Base-by-base conservation (phyloP, 2,329 filamentous ascomycete species). In the Aureobasidium sp. region DNA sequence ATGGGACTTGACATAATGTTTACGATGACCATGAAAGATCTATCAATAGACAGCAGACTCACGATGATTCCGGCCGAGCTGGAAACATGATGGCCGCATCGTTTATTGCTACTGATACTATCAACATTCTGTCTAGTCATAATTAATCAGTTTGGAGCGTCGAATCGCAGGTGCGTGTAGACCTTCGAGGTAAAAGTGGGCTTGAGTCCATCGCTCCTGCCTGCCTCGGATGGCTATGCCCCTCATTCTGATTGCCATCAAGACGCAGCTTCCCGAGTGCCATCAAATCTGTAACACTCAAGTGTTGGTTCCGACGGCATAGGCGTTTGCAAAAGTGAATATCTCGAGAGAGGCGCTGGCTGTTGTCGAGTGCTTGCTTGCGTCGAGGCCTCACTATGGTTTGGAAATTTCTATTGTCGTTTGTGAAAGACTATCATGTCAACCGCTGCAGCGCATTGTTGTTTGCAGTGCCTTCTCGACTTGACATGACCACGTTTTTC, bases 401-500 rank as follows among this genome's bases (percentile, higher is more conserved):
- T 27, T 27, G 54, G 48, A 16, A 25, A 10, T 15, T 15, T 2
- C 13, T 32, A 37, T 42, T 48, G n/a, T 37, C 54, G 54, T 58
- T 58, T 58, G 54, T 30, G 32, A 48, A 8, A 3, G 15, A 5
- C 36, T 36, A 10, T 41, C 34, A 50, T 49, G 44, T 50, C 45
- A 50, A 42, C 50, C 45, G 13, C 45, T 50, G 57, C 21, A 21
- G 21, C 21, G 41, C 36, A 25, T 50, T 30, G n/a, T 59, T n/a
- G 57, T 59, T 59, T 50, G 57, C 57, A 59, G 57, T 11, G 57
- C 34, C 36, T 59, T 49, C 57, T 59, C n/a, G 57, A 41, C 45
- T 49, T 27, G 45, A 49, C 45, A 42, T 59, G 57, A 48, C 29
- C 42, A n/a, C 45, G 25, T 27, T 42, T 16, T 5, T 42, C 39